Evolutionary conservation across 805 yeast species (phyloP), one percentile per base, ranked within the genome.

Genomic region (Starmerella gropengiesseri): DNA sequence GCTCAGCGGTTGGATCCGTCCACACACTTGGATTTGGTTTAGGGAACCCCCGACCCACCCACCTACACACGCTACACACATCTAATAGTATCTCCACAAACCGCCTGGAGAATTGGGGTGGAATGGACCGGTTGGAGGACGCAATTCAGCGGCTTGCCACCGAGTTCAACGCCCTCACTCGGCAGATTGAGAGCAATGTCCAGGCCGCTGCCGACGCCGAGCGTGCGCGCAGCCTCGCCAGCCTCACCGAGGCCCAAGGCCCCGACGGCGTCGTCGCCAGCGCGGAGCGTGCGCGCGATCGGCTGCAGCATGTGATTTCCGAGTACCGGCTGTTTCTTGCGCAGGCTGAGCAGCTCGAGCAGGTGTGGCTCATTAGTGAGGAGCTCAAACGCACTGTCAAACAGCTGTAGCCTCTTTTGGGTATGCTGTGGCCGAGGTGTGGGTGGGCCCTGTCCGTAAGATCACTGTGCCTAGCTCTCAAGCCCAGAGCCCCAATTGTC

Each of bases 351-450:
- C 50, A 51, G 33, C 36, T 50, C 17, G 49, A 51, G 35, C 54
- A 51, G 27, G 21, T 51, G 2, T 40, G 40, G 30, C 34, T 43
- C 14, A 51, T 51, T 6, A 41, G 54, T 7, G 46, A 47, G 31
- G 48, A 47, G 13, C 43, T 51, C 11, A 44, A 49, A 20, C 17
- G 29, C 12, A 46, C 31, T 2, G 52, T 51, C 9, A n/a, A 37
- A 5, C 34, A 21, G 4, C 30, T 50, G 18, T 47, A 48, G 37
- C n/a, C n/a, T n/a, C n/a, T n/a, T n/a, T n/a, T n/a, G n/a, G n/a
- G n/a, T n/a, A n/a, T n/a, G n/a, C n/a, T n/a, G n/a, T n/a, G n/a
- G n/a, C n/a, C n/a, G n/a, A n/a, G n/a, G n/a, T n/a, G n/a, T n/a
- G n/a, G n/a, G n/a, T n/a, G n/a, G n/a, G n/a, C n/a, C n/a, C n/a